Conservation (phyloP, 345 rosid genomes). For the Brassica rapa region DNA sequence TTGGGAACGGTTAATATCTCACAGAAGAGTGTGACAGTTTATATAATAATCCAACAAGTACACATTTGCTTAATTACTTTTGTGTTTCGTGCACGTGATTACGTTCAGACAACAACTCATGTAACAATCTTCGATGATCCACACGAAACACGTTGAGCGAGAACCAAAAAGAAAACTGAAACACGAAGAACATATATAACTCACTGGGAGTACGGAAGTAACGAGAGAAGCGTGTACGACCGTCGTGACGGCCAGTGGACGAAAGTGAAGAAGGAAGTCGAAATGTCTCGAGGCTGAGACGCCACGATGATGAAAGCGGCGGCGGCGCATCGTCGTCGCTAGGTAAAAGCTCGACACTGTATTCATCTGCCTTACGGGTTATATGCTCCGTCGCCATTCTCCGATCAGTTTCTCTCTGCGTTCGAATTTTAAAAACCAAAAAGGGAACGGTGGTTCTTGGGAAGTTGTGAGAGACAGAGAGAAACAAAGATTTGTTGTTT, state of each 20-base stretch:
- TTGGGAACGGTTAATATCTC: background rate
- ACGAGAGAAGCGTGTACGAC: slow-evolving; percentile 38
- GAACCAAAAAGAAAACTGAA: background rate
- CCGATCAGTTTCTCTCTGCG: background rate
- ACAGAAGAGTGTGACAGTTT: slow-evolving; percentile 1
- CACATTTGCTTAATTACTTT: slow-evolving; percentile 1
- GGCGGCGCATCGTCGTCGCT: slow-evolving; percentile 16
- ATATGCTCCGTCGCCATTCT: slow-evolving; percentile 34
- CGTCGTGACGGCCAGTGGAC: slow-evolving; percentile 1
- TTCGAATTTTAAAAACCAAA: background rate
- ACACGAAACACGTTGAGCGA: background rate
- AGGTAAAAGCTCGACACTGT: slow-evolving; percentile 42
- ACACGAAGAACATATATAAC: background rate
- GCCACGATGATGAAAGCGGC: slow-evolving; percentile 47
- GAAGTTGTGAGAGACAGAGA: slow-evolving; percentile 26
- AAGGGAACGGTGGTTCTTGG: background rate
- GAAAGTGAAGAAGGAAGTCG: slow-evolving; percentile 39
- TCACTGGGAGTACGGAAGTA: slow-evolving; percentile 39
- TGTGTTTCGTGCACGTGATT: background rate
- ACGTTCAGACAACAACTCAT: slow-evolving; percentile 6
- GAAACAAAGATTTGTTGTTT: background rate
- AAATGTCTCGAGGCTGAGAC: slow-evolving; percentile 51
- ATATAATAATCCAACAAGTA: background rate
- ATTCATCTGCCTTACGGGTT: slow-evolving; percentile 15
- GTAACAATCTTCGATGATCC: background rate